Conservation (phyloP, 2,329 filamentous ascomycete species). For the Harringtonia lauricola region DNA sequence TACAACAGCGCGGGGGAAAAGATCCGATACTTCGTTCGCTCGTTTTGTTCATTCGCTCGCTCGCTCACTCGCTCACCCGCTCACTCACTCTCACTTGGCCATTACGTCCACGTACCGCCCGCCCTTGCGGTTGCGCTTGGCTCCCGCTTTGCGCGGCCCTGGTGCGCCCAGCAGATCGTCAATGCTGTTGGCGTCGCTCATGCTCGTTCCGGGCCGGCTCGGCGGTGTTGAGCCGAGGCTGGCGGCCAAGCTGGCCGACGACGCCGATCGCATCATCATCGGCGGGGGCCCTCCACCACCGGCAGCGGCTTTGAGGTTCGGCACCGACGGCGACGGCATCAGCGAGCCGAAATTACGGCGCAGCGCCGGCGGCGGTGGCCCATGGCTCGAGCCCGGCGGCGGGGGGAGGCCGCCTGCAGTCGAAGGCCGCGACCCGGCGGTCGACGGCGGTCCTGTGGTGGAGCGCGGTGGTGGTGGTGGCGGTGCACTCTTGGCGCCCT, state of each 20-base stretch:
- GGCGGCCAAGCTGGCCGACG: conserved; percentile 28
- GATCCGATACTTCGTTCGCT: too few species aligned
- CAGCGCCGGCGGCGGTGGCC: conserved; percentile 17
- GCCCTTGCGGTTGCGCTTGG: conserved; percentile 66
- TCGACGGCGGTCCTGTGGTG: too few species aligned
- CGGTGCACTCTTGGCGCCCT: conserved; percentile 54
- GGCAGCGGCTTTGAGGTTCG: conserved; percentile 18
- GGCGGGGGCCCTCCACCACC: conserved; percentile 23
- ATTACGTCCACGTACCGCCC: conserved; percentile 94
- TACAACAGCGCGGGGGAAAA: too few species aligned
- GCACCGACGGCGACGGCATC: conserved; percentile 7
- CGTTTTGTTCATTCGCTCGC: too few species aligned
- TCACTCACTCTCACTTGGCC: conserved; percentile 43
- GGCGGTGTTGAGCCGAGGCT: conserved; percentile 18
- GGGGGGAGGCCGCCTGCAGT: too few species aligned
- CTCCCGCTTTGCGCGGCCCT: conserved; percentile 52
- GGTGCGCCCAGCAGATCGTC: conserved; percentile 80
- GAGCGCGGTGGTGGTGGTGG: conserved; percentile 75
- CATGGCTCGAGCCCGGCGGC: too few species aligned
- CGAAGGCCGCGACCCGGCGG: too few species aligned
- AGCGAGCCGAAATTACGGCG: conserved; percentile 14
- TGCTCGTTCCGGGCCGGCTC: conserved; percentile 63
- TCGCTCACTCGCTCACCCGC: background rate
- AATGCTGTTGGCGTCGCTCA: conserved; percentile 89
- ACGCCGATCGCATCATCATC: conserved; percentile 28